Evolutionary conservation across 192 early-diverging fungal genomes (phyloP), one percentile per base, ranked within the genome.

Genomic region (Linnemannia hyalina): DNA sequence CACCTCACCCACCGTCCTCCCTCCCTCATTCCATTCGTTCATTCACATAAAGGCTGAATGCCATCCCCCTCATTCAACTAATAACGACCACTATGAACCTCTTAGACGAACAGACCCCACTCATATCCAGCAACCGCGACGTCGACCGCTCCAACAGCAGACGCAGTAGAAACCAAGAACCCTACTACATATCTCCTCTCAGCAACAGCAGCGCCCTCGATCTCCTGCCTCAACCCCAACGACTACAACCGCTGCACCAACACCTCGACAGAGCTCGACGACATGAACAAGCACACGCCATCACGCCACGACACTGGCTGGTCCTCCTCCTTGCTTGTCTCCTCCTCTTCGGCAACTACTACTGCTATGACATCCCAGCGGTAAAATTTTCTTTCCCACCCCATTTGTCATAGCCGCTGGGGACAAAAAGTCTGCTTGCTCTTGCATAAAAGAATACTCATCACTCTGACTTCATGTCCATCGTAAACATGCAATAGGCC

Each of bases 291-390:
- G 78, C 83, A 35, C 83, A 85, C 65, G 57, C 69, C 7, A 77
- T 85, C 70, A 83, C 88, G 0, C 35, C 23, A 18, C 74, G 88
- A 6, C 89, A 88, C 52, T 90, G 89, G 88, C 13, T 79, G 3
- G 80, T 88, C 16, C 74, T 90, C 4, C 57, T 88, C 15, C 79
- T 90, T 10, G 87, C 88, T 16, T 90, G 89, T 47, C 68, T 88
- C 4, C 72, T 90, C 13, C 54, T 90, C 5, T 83, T 89, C 73
- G 89, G 89, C 26, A 90, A 88, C 80, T 88, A 86, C 38, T 90
- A 88, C 69, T 86, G 89, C 55, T 88, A 87, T 42, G 85, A 83
- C 68, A 80, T 86, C 9, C 83, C 88, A 22, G 83, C 88, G 6
- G 78, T 85, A 85, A 55, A 49, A 52, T n/a, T 18, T 26, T 6